Evolutionary conservation across 1,284 basidiomycete genomes (phyloP).

Genomic region (Omphalotus olearius): DNA sequence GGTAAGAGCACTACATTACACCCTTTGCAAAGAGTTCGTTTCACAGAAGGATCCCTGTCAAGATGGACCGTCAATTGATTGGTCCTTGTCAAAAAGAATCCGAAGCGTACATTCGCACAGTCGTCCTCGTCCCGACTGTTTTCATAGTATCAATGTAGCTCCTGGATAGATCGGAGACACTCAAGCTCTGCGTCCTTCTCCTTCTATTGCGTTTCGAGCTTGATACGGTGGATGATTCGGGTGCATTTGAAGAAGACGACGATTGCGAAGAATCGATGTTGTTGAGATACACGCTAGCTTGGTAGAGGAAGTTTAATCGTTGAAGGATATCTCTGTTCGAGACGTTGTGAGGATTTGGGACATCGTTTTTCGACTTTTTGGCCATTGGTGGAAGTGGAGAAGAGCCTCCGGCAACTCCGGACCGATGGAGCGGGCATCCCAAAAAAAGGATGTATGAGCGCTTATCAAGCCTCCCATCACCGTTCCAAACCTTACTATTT

Average conservation of each 20-base stretch:
- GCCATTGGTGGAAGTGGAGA: constrained; percentile 38
- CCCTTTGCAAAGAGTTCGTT: constrained; percentile 68
- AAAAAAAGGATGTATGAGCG: no score
- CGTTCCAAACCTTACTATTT: background rate
- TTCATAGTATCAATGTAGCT: constrained; percentile 66
- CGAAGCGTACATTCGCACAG: constrained; percentile 60
- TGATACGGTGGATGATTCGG: background rate
- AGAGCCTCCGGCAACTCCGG: no score
- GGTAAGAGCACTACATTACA: constrained; percentile 66
- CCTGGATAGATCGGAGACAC: constrained; percentile 46
- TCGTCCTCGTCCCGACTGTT: constrained; percentile 66
- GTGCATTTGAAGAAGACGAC: constrained; percentile 1
- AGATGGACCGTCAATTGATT: background rate
- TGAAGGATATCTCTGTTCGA: constrained; percentile 73
- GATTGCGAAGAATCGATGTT: constrained; percentile 27
- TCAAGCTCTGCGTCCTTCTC: constrained; percentile 15
- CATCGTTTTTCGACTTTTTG: constrained; percentile 58
- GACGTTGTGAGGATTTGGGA: constrained; percentile 51
- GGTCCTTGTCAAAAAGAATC: constrained; percentile 3
- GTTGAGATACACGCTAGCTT: constrained; percentile 68
- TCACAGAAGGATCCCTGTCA: constrained; percentile 70
- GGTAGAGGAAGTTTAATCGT: constrained; percentile 79
- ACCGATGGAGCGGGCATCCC: no score
- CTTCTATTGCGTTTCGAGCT: constrained; percentile 19
- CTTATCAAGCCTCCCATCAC: no score